Evolutionary conservation across 2,329 filamentous ascomycete species (phyloP), one percentile per base, ranked within the genome.

Genomic region (Botrytis tulipae): DNA sequence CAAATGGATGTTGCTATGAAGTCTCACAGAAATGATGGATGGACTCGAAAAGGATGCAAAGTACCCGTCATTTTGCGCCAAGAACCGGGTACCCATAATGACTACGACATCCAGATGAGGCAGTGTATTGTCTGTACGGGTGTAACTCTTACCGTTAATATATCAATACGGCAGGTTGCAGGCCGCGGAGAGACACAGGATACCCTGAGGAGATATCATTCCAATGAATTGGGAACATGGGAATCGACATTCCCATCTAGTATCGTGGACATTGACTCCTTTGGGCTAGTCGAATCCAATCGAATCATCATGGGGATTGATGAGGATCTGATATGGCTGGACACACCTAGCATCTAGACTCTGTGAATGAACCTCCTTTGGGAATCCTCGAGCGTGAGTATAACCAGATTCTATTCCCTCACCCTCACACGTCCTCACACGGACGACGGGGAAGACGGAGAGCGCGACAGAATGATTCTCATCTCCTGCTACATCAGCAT

Each of bases 101-200:
- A 69, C 37, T 73, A 70, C 71, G 40, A 44, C 66, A 70, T 70
- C 37, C 57, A 37, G 51, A 37, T 48, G 44, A 35, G 32, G 62
- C 25, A 44, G 44, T 60, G 42, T 51, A 70, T 70, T 32, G 32
- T 32, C 51, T 73, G 65, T 70, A 73, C 65, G 71, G 71, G 66
- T 70, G 71, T 73, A 73, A 66, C 48, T 29, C 63, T 25, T 44
- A 69, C 63, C 71, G 71, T 73, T 73, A 48, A 73, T 51, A 69
- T 73, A 73, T 73, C 71, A 60, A 57, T 69, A 61, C 48, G 66
- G 71, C 51, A 73, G 51, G 70, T 69, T 60, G 65, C 54, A 44
- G 71, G 32, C 46, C 40, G 40, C 54, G 51, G 63, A 25, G 63
- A 46, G 22, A 69, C 63, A 69, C 65, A 42, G 44, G 63, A 73